These are phyloP conservation scores for Kazachstania sp. DNA, from an alignment of 1,139 yeast species.

Conservation along the genomic window DNA sequence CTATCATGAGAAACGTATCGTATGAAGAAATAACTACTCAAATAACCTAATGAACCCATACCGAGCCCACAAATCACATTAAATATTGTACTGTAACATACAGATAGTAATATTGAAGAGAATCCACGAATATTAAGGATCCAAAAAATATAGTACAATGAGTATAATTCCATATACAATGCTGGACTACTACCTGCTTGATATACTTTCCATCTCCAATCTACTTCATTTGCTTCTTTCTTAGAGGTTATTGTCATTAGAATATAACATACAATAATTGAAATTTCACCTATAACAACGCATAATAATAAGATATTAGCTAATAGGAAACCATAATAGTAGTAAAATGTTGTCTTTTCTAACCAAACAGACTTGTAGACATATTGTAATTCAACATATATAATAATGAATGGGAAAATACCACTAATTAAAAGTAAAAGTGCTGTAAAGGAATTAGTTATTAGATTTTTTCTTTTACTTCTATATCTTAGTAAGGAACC, in stretches of 20 bases:
- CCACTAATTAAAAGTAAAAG: slow-evolving; percentile 9
- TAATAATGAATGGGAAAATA: slow-evolving; percentile 62
- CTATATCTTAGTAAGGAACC: not conserved
- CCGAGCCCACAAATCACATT: slow-evolving; percentile 57
- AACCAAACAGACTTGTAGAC: slow-evolving; percentile 74
- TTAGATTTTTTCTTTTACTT: slow-evolving; percentile 1
- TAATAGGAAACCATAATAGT: slow-evolving; percentile 70
- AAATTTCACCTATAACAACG: slow-evolving; percentile 60
- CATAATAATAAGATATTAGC: slow-evolving; percentile 52
- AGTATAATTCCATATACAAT: slow-evolving; percentile 59
- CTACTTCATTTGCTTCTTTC: slow-evolving; percentile 17
- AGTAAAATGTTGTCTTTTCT: slow-evolving; percentile 69
- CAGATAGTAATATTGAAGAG: slow-evolving; percentile 60
- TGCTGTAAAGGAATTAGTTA: slow-evolving; percentile 6
- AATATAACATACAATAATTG: slow-evolving; percentile 63
- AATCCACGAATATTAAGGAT: slow-evolving; percentile 55
- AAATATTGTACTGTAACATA: slow-evolving; percentile 62
- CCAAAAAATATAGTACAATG: slow-evolving; percentile 55
- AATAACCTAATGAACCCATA: slow-evolving; percentile 68
- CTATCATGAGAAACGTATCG: slow-evolving; percentile 9
- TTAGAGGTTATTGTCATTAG: slow-evolving; percentile 37
- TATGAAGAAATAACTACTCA: slow-evolving; percentile 29
- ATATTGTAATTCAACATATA: slow-evolving; percentile 67
- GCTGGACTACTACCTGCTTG: slow-evolving; percentile 64
- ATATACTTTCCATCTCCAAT: slow-evolving; percentile 86